Base-by-base conservation (phyloP, 1,284 basidiomycete genomes). In the Cronartium quercuum region DNA sequence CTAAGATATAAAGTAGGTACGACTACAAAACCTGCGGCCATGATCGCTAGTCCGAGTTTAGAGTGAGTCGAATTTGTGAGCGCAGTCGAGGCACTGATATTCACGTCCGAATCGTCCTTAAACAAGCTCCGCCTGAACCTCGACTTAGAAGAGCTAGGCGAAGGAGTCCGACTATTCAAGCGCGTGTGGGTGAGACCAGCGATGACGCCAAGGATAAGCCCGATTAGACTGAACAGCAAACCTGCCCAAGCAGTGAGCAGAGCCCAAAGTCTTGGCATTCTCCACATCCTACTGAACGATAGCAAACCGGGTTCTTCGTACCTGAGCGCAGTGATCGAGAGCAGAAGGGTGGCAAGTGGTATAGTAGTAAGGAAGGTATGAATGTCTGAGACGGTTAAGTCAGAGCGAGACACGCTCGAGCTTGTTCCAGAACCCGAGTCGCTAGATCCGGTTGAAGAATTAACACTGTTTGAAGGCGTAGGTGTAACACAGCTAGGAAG, bases 271-370 rank as follows among this genome's bases (percentile, higher is more conserved):
- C 42, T 57, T n/a, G 21, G 38, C 15, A 60, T 70, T 10, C 68
- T 38, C 68, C 68, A 70, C 3, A 57, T 57, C 10, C 58, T 41
- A 9, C 35, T 47, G 24, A 70, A 42, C 35, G 68, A 70, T 61
- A 70, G 37, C 15, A 42, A 44, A 12, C 68, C 68, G 0, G 68
- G 68, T 34, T 70, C 68, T 51, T 70, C 68, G 35, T 42, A 70
- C 15, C 68, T 57, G 6, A 70, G 38, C 18, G 61, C 44, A 18
- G 68, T 70, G 5, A 70, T 21, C 1, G 68, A 70, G 13, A 21
- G 13, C 57, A 70, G 58, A 13, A 70, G 18, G 15, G 51, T 40
- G 37, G 40, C 60, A 21, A 70, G 35, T 34, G 68, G 38, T n/a
- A 70, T 2, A 15, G 24, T 61, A 18, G 68, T 61, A 24, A 70